A percentile compares a stretch with the other conserved stretches of the same genome.
Conservation (phyloP, 2,329 filamentous ascomycete genomes). For the Botryotinia convoluta region DNA sequence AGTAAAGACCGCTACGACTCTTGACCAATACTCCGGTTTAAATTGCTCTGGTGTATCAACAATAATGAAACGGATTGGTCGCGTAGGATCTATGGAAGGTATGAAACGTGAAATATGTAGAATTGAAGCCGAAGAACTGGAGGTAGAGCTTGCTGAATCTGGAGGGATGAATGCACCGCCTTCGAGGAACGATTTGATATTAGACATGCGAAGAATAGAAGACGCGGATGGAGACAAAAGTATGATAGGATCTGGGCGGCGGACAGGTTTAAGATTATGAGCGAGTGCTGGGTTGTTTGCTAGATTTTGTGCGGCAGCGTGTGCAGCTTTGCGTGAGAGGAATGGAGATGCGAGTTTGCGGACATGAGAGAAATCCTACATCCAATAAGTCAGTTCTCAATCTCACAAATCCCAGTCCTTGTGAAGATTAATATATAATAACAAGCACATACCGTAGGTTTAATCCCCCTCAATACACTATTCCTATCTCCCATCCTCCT, state of each 20-base stretch:
- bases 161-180: constrained; percentile 77
- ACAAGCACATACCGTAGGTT: constrained; percentile 67
- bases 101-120: constrained; percentile 80
- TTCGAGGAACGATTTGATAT: constrained; percentile 92
- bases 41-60: constrained; percentile 93
- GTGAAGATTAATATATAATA: neutral
- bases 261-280: constrained; percentile 53
- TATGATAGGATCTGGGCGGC: constrained; percentile 80
- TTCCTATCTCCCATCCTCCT: constrained; percentile 91
- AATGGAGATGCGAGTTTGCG: constrained; percentile 81
- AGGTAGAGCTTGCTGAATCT: constrained; percentile 59
- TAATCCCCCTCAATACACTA: constrained; percentile 79
- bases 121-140: constrained; percentile 69
- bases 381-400: neutral
- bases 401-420: neutral
- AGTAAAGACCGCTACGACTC: constrained; percentile 94
- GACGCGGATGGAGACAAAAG: constrained; percentile 94
- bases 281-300: constrained; percentile 48
- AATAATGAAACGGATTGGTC: constrained; percentile 87
- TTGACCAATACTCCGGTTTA: constrained; percentile 96
- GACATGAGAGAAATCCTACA: constrained; percentile 87
- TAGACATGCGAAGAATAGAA: constrained; percentile 89
- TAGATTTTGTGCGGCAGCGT: constrained; percentile 38
- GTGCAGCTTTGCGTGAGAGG: constrained; percentile 59
- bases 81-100: constrained; percentile 64